Evolutionary conservation across 2,329 filamentous ascomycete genomes (phyloP).

Genomic region (Alternaria arbusti): DNA sequence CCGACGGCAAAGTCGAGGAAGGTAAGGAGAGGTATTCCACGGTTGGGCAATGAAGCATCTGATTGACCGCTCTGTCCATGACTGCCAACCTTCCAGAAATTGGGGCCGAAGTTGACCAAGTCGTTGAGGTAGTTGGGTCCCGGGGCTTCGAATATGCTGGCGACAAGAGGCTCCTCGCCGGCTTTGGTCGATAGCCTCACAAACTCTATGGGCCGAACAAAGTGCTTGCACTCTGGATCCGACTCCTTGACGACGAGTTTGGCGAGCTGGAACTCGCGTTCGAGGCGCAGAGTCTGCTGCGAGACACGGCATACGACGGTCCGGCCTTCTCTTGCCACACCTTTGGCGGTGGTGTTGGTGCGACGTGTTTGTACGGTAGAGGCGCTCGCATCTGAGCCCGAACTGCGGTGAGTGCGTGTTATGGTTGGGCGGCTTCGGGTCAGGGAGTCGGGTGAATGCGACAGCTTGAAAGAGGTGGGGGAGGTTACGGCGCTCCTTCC

Average conservation of each 20-base stretch:
- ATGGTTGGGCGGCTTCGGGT: constrained; percentile 29
- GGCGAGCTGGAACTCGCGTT: constrained; percentile 84
- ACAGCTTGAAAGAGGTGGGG: constrained; percentile 29
- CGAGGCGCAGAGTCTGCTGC: constrained; percentile 79
- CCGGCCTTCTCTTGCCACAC: constrained; percentile 47
- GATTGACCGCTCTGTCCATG: constrained; percentile 25
- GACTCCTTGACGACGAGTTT: constrained; percentile 73
- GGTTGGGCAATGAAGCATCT: constrained; percentile 40
- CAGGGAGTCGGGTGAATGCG: constrained; percentile 39
- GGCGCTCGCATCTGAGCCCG: constrained; percentile 44
- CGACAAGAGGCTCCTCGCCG: constrained; percentile 76
- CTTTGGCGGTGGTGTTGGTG: constrained; percentile 57
- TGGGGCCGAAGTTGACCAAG: constrained; percentile 77
- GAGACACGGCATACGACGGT: constrained; percentile 83
- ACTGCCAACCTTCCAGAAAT: constrained; percentile 46
- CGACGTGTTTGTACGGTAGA: constrained; percentile 54
- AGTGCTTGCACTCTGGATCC: constrained; percentile 76
- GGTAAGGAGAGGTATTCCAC: constrained; percentile 71
- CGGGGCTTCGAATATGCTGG: constrained; percentile 80
- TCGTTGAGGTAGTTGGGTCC: constrained; percentile 75
- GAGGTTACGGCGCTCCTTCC: constrained; percentile 34
- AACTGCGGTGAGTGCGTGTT: constrained; percentile 39
- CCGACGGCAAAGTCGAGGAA: constrained; percentile 94
- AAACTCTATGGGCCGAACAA: constrained; percentile 80
- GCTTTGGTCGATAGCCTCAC: constrained; percentile 72